A percentile compares a stretch with the other conserved stretches of the same genome.
Conservation (phyloP, 176 grass and related monocot species). For the Eragrostis curvula region DNA sequence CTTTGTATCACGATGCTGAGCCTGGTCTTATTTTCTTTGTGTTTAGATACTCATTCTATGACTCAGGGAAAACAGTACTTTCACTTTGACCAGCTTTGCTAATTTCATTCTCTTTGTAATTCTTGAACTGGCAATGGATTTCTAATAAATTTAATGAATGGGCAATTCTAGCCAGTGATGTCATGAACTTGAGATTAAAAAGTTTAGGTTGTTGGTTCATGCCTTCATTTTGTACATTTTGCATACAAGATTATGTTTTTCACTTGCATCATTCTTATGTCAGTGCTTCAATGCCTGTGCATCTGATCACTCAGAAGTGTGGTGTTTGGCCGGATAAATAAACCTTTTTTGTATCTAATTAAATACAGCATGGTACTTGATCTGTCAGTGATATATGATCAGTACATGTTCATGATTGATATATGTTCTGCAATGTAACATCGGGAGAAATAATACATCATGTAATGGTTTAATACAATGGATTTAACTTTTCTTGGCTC, state of each 20-base stretch:
- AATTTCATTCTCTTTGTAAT: neutral
- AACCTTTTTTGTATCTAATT: neutral
- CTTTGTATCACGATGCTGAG: conserved; percentile 20
- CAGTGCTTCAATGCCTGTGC: neutral
- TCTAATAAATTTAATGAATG: conserved; percentile 3
- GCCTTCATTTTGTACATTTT: neutral
- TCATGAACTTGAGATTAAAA: neutral
- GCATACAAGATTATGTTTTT: neutral
- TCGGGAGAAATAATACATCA: neutral
- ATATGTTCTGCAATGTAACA: neutral
- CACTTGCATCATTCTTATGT: neutral
- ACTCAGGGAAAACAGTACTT: neutral
- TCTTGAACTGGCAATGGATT: neutral
- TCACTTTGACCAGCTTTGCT: neutral
- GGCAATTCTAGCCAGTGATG: neutral
- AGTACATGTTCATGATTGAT: neutral
- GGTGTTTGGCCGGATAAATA: conserved; percentile 1
- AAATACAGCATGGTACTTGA: neutral
- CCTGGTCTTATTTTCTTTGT: conserved; percentile 10
- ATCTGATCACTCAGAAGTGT: neutral
- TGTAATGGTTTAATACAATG: neutral
- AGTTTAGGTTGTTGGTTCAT: neutral
- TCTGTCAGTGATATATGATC: neutral
- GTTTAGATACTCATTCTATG: neutral
- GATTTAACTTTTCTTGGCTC: neutral